Evolutionary conservation across 2,329 filamentous ascomycete species (phyloP), one percentile per base, ranked within the genome.

Genomic region (Didymella pomorum): DNA sequence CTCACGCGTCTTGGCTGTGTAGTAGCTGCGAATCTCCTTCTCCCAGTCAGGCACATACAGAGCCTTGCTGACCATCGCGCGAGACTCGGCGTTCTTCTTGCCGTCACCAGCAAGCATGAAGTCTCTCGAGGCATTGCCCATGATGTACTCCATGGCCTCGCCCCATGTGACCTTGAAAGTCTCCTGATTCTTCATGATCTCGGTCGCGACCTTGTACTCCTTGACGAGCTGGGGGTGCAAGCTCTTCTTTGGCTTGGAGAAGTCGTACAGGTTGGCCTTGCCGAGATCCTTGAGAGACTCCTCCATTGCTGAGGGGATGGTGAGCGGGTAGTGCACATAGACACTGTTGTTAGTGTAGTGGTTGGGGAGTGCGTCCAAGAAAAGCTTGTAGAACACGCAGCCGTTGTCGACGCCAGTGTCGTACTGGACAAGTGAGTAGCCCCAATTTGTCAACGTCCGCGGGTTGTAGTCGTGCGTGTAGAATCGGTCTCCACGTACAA

Each of bases 301-400:
- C 56, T 83, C 78, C 75, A 92, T 95, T 71, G 93, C 91, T 0
- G 81, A 79, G 0, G 92, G 91, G 2, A 89, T 87, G 2, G 86
- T 87, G 69, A 88, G 82, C 1, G 91, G 91, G 69, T 92, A 93
- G 71, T 93, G 90, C 0, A 90, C 91, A 63, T 94, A 96, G 53
- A 93, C 87, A 0, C 89, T 93, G 79, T 95, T 88, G 20, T 82
- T 78, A 72, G 86, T 86, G 82, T 93, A 94, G 78, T 92, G 89
- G 64, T 90, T 84, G 0, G 92, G 92, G 81, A 96, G 92, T 0
- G 91, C 90, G 5, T 89, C 85, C 33, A 91, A 81, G 72, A 93
- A 89, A 33, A 96, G 83, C 80, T 95, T 96, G 81, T 93, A 93
- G 77, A 94, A 91, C 12, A 93, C 86, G 66, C 89, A 92, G 45